phyloP scores from a whole-genome alignment of 2,329 filamentous ascomycete genomes.

The Fusarium setosum region DNA sequence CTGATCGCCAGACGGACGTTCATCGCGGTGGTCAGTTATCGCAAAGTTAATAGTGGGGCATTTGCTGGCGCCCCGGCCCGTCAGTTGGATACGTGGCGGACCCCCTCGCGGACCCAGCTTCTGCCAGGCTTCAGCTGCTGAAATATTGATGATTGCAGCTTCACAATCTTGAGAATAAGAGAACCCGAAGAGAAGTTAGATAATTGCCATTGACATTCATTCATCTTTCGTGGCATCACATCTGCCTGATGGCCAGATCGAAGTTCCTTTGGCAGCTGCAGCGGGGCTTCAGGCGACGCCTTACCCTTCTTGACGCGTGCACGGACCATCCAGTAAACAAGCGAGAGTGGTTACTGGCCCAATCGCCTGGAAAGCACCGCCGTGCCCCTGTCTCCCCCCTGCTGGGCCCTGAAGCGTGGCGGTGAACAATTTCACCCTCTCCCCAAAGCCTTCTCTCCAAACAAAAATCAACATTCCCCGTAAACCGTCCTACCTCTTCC shows the following conservation, averaged over 20 bases:
- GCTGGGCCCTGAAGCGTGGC: conserved; percentile 44
- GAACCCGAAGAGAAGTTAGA: too few relatives aligned
- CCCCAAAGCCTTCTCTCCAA: conserved; percentile 22
- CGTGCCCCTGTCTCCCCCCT: conserved; percentile 39
- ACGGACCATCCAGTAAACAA: conserved; percentile 50
- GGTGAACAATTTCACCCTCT: conserved; percentile 50
- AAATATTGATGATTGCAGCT: too few relatives aligned
- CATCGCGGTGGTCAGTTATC: conserved; percentile 28
- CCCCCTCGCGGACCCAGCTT: neutral
- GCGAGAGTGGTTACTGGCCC: conserved; percentile 43
- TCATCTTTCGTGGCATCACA: neutral
- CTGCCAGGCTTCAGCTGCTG: too few relatives aligned
- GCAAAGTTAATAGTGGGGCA: conserved; percentile 26
- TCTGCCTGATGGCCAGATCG: conserved; percentile 28
- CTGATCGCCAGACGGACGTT: conserved; percentile 26
- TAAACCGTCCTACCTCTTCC: conserved; percentile 41
- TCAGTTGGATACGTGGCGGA: conserved; percentile 37
- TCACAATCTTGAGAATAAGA: too few relatives aligned
- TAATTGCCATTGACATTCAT: too few relatives aligned
- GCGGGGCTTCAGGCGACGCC: conserved; percentile 32
- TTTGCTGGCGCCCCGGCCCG: conserved; percentile 21
- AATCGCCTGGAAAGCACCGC: conserved; percentile 38
- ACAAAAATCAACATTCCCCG: conserved; percentile 52
- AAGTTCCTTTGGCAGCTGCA: conserved; percentile 3
- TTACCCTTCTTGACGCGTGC: conserved; percentile 45